Evolutionary conservation across 306 rosid species (phyloP).

Genomic region (Gastrolobium bilobum): DNA sequence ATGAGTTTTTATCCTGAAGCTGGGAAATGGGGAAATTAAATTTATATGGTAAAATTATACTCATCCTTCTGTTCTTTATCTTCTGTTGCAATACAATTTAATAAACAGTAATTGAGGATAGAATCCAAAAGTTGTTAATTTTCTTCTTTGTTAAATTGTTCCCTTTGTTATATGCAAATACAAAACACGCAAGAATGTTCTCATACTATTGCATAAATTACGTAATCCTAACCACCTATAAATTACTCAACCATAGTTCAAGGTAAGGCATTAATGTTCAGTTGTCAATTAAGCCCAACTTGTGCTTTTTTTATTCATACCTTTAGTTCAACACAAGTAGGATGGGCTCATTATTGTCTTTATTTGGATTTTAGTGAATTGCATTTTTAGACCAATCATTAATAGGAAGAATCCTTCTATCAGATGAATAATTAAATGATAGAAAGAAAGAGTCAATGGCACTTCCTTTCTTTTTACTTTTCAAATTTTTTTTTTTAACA

Average conservation of each 20-base stretch:
- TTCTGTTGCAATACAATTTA: slow-evolving; percentile 13
- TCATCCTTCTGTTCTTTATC: slow-evolving; percentile 19
- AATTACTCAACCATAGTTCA: slow-evolving; percentile 36
- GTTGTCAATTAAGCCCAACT: slow-evolving; percentile 50
- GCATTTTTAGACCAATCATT: slow-evolving; percentile 54
- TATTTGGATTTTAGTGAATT: slow-evolving; percentile 51
- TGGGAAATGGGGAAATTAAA: background rate
- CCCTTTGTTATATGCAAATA: slow-evolving; percentile 19
- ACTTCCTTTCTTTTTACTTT: slow-evolving; percentile 25
- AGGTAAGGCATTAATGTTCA: slow-evolving; percentile 40
- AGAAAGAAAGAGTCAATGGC: slow-evolving; percentile 27
- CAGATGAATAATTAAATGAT: slow-evolving; percentile 33
- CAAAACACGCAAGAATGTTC: slow-evolving; percentile 11
- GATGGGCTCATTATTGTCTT: slow-evolving; percentile 45
- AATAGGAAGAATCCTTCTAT: slow-evolving; percentile 35
- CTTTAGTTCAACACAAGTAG: slow-evolving; percentile 43
- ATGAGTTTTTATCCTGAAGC: background rate
- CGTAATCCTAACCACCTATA: slow-evolving; percentile 11
- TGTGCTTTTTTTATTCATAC: slow-evolving; percentile 45
- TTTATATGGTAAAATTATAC: slow-evolving; percentile 2
- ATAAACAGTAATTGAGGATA: slow-evolving; percentile 24
- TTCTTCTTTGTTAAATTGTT: background rate
- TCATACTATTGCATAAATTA: slow-evolving; percentile 21
- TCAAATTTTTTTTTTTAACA: slow-evolving; percentile 16
- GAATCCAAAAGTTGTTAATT: slow-evolving; percentile 30